Evolutionary conservation across 495 filamentous ascomycete genomes (phyloP).

Genomic region (Aspergillus nidulans): DNA sequence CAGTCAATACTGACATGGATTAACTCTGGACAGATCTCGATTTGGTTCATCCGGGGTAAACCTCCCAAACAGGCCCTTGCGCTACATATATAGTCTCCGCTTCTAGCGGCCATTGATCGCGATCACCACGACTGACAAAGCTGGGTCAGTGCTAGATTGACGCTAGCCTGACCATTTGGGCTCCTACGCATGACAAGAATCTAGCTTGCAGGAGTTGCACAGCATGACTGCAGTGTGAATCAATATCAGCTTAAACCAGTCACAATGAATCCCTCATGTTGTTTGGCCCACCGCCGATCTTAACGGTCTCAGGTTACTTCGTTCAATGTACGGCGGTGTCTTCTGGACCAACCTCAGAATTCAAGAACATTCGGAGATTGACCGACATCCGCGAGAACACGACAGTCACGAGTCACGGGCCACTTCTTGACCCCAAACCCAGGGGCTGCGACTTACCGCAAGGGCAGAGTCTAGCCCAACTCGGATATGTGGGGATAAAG

Average conservation of each 20-base stretch:
- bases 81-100: no score
- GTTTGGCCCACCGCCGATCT: constrained; percentile 1
- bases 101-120: no score
- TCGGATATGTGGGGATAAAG: constrained; percentile 9
- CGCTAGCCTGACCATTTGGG: not conserved
- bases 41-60: no score
- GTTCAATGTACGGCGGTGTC: not conserved
- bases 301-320: no score
- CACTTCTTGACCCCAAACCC: not conserved
- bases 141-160: no score
- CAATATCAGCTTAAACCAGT: not conserved
- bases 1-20: no score
- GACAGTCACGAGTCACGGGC: not conserved
- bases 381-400: constrained; percentile 10
- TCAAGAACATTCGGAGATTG: constrained; percentile 11
- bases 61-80: no score
- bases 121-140: no score
- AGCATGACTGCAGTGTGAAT: not conserved
- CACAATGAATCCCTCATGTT: no score
- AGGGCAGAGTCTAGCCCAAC: constrained; percentile 1
- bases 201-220: not conserved
- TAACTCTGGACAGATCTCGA: no score
- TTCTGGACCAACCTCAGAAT: not conserved
- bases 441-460: constrained; percentile 6
- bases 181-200: not conserved